A percentile compares a stretch with the other conserved stretches of the same genome.
Conservation (phyloP, 352 stramenopile genomes). For the Phytophthora sojae region DNA sequence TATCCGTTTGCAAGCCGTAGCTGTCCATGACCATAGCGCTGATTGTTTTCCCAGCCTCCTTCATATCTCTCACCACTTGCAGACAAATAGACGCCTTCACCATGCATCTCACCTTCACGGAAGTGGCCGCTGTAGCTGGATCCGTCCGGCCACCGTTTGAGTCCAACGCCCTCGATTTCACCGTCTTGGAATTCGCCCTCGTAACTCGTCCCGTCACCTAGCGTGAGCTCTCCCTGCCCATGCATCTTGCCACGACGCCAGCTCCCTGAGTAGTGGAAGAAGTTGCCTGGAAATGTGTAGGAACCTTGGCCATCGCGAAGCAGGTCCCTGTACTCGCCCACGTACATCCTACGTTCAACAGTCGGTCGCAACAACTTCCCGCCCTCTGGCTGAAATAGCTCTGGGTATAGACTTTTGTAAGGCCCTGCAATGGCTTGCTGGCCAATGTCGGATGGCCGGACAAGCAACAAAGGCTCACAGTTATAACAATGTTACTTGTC, state of each 20-base stretch:
- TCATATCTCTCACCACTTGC: constrained; percentile 59
- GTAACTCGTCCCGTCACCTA: constrained; percentile 46
- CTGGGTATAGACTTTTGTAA: too few species aligned
- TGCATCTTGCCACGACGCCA: constrained; percentile 75
- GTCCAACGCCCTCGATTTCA: constrained; percentile 67
- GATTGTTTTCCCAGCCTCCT: constrained; percentile 61
- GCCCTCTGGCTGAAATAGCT: too few species aligned
- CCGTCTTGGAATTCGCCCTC: constrained; percentile 63
- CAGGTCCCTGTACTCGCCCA: constrained; percentile 46
- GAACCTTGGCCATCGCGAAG: constrained; percentile 55
- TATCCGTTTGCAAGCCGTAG: constrained; percentile 39
- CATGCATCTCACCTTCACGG: constrained; percentile 56
- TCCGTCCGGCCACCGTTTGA: constrained; percentile 63
- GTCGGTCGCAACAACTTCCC: too few species aligned
- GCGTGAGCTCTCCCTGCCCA: constrained; percentile 48
- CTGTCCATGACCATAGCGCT: constrained; percentile 50
- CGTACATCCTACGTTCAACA: constrained; percentile 31
- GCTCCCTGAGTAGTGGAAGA: constrained; percentile 71
- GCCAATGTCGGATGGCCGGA: too few species aligned
- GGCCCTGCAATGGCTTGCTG: too few species aligned
- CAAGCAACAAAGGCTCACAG: too few species aligned
- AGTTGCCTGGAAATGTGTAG: constrained; percentile 54
- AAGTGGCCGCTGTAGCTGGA: constrained; percentile 72
- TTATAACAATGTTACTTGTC: too few species aligned
- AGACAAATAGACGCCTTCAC: constrained; percentile 55